Evolutionary conservation across 1,284 basidiomycete genomes (phyloP), one percentile per base, ranked within the genome.

Genomic region (Trichosporon asahii): DNA sequence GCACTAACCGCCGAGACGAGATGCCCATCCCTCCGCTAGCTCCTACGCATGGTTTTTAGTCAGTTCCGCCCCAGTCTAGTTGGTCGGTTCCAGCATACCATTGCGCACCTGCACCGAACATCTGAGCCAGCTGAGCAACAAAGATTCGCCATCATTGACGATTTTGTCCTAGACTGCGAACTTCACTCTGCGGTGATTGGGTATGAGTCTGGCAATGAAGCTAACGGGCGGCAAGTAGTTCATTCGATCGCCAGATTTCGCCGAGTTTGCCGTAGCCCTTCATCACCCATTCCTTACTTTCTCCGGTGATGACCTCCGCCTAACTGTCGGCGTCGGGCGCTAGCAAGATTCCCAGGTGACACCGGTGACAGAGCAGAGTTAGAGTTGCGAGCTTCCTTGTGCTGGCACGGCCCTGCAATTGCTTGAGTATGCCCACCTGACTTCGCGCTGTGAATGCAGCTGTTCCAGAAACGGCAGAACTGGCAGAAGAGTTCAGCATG

Each of bases 321-420:
- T 18, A 18, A 3, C 15, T 18, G 40, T 21, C 49, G 49, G 21
- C 21, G 49, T 7, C 49, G 21, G 21, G 49, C n/a, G 49, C 49
- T 53, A 23, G 11, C 49, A 21, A 25, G 49, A 53, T 53, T 25
- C 49, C 23, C 21, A 25, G 49, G 49, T 53, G 49, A 53, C 49
- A 25, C 49, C 49, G 49, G 46, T 49, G 49, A 23, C 49, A 53
- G 11, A 18, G 15, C 44, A 23, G 21, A 23, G 49, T 53, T 53
- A 23, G 23, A 25, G 49, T 53, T 53, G 49, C 9, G 21, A 53
- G 49, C 49, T 53, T 53, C 49, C 49, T 53, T 11, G 21, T n/a
- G n/a, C 49, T 53, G 49, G 49, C 49, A 53, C 49, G 49, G 21
- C 49, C 49, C 49, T 53, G 49, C 49, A 53, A 53, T 53, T 53